Evolutionary conservation across 2,329 filamentous ascomycete species (phyloP), one percentile per base, ranked within the genome.

Genomic region (Thelonectria olida): DNA sequence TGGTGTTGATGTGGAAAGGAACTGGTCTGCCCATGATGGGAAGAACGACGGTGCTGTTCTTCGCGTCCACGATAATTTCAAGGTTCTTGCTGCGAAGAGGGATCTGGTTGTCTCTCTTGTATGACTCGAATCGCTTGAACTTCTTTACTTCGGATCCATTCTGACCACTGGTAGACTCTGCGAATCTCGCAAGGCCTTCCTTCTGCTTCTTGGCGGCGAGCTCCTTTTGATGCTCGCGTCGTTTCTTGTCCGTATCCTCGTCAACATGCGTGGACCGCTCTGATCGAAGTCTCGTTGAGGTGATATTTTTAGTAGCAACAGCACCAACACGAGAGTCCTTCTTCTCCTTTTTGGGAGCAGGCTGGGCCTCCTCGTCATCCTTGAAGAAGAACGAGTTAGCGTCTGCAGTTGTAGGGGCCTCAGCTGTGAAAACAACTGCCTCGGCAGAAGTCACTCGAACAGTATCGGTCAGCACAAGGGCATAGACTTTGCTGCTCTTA

Each of bases 341-440:
- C 84, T 96, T 96, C 70, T 94, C 89, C 78, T 96, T 96, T 69
- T 96, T 96, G n/a, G 92, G 91, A 9, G 91, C 86, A 28, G 92
- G 91, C 76, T 93, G 89, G 65, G 92, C 88, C 68, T 96, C 92
- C 74, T 97, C 93, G 63, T 97, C 93, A 69, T 98, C 95, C 74
- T 97, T 97, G 83, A 99, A 99, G 80, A 97, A 98, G 83, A 99
- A 99, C 0, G 95, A 97, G 38, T 95, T 95, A 4, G 93, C 93
- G 72, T 98, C 96, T 61, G 97, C 88, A 73, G 97, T 95, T 25
- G 92, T 92, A 2, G 94, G 90, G 0, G 95, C 94, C 74, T 97
- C 94, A 61, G 93, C 93, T 17, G 96, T 99, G 79, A 99, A 98
- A 25, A 97, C 89, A 28, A 93, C 90, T 1, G 91, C 87, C 51